Conservation (phyloP, 2,329 filamentous ascomycete species). For the Aureobasidium zeae region DNA sequence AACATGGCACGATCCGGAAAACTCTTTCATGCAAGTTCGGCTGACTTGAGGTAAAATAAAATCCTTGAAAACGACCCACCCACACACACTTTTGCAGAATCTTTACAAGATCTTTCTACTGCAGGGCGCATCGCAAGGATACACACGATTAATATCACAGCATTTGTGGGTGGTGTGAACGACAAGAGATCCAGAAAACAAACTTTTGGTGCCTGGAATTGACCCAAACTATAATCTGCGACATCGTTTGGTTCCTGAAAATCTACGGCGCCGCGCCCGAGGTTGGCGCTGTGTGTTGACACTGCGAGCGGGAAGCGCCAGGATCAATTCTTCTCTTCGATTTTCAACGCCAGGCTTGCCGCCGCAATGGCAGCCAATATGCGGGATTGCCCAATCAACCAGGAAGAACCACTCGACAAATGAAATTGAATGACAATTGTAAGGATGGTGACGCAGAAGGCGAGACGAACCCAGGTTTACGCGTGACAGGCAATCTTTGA, state of each 20-base stretch:
- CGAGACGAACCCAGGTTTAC: not conserved
- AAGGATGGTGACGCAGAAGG: constrained; percentile 10
- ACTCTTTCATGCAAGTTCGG: too few species aligned
- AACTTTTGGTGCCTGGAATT: constrained; percentile 11
- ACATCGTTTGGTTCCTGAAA: constrained; percentile 16
- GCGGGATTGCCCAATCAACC: not conserved
- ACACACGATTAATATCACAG: constrained; percentile 1
- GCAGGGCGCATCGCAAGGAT: constrained; percentile 3
- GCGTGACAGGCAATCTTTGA: too few species aligned
- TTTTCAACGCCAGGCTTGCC: not conserved
- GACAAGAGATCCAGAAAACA: constrained; percentile 1
- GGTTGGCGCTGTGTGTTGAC: not conserved
- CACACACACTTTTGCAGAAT: constrained; percentile 1
- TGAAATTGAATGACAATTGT: constrained; percentile 7
- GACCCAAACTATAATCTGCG: not conserved
- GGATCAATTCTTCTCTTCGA: too few species aligned
- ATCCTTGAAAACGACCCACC: constrained; percentile 2
- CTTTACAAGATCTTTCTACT: constrained; percentile 1
- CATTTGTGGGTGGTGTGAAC: not conserved
- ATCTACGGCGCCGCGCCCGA: constrained; percentile 4
- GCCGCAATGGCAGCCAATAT: not conserved
- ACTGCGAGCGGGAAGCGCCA: too few species aligned
- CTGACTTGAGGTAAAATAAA: too few species aligned
- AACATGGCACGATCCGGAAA: constrained; percentile 2
- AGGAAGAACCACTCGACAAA: constrained; percentile 4